Evolutionary conservation across 805 yeast genomes (phyloP).

Genomic region (Lachancea fermentati): DNA sequence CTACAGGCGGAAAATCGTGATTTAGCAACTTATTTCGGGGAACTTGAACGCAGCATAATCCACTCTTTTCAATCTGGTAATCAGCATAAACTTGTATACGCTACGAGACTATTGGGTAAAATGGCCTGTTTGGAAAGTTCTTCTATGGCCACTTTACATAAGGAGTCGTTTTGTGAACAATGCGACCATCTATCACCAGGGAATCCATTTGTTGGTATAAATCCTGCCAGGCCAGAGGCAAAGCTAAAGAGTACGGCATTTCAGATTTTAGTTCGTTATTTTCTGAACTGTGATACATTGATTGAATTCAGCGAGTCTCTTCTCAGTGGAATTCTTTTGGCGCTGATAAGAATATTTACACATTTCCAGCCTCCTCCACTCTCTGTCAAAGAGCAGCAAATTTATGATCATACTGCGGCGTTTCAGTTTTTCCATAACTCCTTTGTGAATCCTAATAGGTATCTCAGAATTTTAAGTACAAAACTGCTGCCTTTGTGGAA

Average conservation of each 20-base stretch:
- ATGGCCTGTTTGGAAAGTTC: conserved; percentile 20
- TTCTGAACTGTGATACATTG: conserved; percentile 20
- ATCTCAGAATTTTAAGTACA: conserved; percentile 48
- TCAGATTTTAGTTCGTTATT: conserved; percentile 24
- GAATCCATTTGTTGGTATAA: conserved; percentile 15
- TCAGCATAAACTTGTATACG: conserved; percentile 11
- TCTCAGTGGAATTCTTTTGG: conserved; percentile 40
- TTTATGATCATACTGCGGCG: conserved; percentile 11
- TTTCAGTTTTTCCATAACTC: conserved; percentile 40
- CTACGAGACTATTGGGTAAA: conserved; percentile 19
- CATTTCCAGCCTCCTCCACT: conserved; percentile 48
- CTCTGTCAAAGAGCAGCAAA: neutral
- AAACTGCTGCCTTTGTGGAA: conserved; percentile 49
- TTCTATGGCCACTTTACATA: neutral
- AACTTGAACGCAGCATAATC: conserved; percentile 14
- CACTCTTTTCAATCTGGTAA: conserved; percentile 17
- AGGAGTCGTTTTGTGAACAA: conserved; percentile 15
- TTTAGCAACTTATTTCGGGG: conserved; percentile 10
- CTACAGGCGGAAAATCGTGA: conserved; percentile 8
- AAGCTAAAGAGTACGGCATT: conserved; percentile 19
- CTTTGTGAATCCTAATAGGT: conserved; percentile 43
- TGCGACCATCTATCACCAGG: conserved; percentile 21
- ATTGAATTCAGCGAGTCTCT: conserved; percentile 26
- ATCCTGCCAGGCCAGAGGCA: conserved; percentile 30
- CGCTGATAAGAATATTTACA: conserved; percentile 45